phyloP scores from a whole-genome alignment of 306 rosid species.

The apple (Malus domestica) region DNA sequence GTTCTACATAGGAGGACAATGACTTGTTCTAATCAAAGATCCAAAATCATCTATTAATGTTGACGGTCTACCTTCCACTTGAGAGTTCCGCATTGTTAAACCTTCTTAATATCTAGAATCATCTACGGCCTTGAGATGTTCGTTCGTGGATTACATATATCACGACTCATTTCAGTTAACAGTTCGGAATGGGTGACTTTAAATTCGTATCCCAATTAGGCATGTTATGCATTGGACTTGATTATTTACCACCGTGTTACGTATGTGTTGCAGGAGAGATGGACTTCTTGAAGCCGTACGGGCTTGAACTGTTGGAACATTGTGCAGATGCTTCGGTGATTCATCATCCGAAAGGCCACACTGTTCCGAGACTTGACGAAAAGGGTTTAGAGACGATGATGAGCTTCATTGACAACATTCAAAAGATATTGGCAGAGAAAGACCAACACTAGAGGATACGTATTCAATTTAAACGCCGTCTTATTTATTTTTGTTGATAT shows the following conservation, averaged over 20 bases:
- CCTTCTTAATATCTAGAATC: not conserved
- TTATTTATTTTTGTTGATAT: no score
- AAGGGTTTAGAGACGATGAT: conserved; percentile 30
- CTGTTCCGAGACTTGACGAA: conserved; percentile 69
- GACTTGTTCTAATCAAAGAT: not conserved
- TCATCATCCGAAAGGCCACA: conserved; percentile 83
- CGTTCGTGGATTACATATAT: not conserved
- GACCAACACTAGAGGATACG: not conserved
- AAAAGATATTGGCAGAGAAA: conserved; percentile 13
- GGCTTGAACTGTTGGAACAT: conserved; percentile 40
- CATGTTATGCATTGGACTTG: not conserved
- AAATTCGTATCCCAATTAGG: no score
- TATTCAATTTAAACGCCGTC: no score
- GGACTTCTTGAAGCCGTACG: conserved; percentile 60
- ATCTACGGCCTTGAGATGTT: not conserved
- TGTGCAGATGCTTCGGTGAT: conserved; percentile 51
- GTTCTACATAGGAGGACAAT: not conserved
- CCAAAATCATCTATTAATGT: no score
- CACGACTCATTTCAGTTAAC: no score
- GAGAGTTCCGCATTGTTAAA: not conserved
- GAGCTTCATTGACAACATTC: conserved; percentile 46
- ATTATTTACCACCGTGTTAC: not conserved
- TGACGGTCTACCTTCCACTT: not conserved
- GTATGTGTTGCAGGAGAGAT: conserved; percentile 49
- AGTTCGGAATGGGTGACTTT: no score